These are phyloP conservation scores for Leishmania braziliensis DNA, from an alignment of 208 protist species.

Conservation along the genomic window DNA sequence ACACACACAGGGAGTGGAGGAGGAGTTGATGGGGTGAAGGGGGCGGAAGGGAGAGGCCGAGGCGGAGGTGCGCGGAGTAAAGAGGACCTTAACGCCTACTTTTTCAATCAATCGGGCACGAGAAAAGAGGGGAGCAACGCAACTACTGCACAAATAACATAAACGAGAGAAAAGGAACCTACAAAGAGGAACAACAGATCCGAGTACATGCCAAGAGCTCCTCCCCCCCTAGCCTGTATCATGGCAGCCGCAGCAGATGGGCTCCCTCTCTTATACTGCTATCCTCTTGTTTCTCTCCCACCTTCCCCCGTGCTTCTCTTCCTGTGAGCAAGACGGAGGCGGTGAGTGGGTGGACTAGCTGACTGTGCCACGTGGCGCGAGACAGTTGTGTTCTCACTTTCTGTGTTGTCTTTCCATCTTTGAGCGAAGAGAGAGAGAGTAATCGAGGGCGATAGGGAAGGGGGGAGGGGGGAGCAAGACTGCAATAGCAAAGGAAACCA, in stretches of 20 bases:
- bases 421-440: background rate
- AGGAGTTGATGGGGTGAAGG: background rate
- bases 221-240: background rate
- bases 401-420: background rate
- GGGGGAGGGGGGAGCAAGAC: background rate
- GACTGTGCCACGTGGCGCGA: background rate
- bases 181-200: background rate
- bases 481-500: background rate
- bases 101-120: background rate
- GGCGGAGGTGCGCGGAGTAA: background rate
- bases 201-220: background rate
- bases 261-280: background rate
- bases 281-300: background rate
- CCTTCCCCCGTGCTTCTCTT: background rate
- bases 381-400: background rate
- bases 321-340: background rate
- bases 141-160: background rate
- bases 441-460: background rate
- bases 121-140: background rate
- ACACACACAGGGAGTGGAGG: background rate
- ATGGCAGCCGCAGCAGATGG: background rate
- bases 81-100: background rate
- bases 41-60: background rate
- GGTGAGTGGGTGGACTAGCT: background rate
- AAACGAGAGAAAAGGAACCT: background rate